These are phyloP conservation scores for Stephania yunnanensis DNA, from an alignment of 164 flowering plant species.

Conservation along the genomic window DNA sequence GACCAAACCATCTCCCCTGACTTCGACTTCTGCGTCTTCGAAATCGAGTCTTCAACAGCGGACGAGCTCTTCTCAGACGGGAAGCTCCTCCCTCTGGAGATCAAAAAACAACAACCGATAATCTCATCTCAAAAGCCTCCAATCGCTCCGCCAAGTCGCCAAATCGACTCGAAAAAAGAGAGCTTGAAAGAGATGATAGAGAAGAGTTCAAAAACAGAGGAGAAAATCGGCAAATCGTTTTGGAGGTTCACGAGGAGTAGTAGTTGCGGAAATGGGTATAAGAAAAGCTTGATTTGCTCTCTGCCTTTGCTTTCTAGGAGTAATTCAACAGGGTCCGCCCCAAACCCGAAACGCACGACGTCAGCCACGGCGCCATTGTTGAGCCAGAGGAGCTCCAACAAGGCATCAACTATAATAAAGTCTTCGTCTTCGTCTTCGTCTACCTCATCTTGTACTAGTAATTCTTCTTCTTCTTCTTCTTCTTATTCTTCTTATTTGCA, in stretches of 20 bases:
- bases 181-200: conserved; percentile 51
- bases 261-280: conserved; percentile 37
- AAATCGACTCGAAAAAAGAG: conserved; percentile 31
- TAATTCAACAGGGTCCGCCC: conserved; percentile 76
- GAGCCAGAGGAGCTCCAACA: neutral
- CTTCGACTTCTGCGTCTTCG: conserved; percentile 50
- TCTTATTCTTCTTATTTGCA: conserved; percentile 15
- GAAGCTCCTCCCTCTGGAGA: conserved; percentile 45
- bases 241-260: conserved; percentile 74
- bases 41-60: conserved; percentile 42
- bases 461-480: conserved; percentile 14
- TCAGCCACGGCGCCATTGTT: neutral
- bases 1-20: conserved; percentile 41
- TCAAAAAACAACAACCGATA: neutral
- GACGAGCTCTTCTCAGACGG: conserved; percentile 79
- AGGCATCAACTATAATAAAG: neutral
- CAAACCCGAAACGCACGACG: conserved; percentile 31
- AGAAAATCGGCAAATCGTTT: conserved; percentile 34
- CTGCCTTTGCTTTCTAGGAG: conserved; percentile 55
- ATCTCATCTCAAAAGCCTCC: conserved; percentile 5
- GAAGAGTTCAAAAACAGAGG: conserved; percentile 28
- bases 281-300: conserved; percentile 38
- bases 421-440: neutral
- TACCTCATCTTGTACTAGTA: neutral
- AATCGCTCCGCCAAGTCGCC: neutral